Evolutionary conservation across 352 stramenopile species (phyloP).

Genomic region (Aphanomyces euteiches): DNA sequence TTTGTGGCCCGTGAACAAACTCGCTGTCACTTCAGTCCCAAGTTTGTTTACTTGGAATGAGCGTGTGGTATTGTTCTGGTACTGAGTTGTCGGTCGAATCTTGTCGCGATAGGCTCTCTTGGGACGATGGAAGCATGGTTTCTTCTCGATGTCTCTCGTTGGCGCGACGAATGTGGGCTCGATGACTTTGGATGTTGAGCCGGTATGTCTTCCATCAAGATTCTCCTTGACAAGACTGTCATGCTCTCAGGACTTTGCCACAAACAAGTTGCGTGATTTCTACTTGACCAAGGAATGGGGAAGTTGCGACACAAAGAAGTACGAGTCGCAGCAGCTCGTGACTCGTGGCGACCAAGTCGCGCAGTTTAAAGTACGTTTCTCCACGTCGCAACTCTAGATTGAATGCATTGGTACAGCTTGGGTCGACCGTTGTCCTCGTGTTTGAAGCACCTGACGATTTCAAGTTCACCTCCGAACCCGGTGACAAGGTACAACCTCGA

Average conservation of each 20-base stretch:
- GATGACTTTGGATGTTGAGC: slow-evolving; percentile 67
- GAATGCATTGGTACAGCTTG: slow-evolving; percentile 40
- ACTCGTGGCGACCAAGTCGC: slow-evolving; percentile 65
- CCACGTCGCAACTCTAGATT: neutral
- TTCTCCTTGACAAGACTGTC: neutral
- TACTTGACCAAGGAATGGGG: slow-evolving; percentile 35
- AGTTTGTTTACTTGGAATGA: slow-evolving; percentile 84
- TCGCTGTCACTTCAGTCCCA: slow-evolving; percentile 58
- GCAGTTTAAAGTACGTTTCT: slow-evolving; percentile 58
- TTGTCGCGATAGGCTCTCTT: slow-evolving; percentile 41
- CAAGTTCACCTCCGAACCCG: slow-evolving; percentile 63
- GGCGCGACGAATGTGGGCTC: slow-evolving; percentile 86
- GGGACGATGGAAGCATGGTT: slow-evolving; percentile 71
- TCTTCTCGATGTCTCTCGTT: slow-evolving; percentile 80
- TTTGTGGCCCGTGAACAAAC: slow-evolving; percentile 74
- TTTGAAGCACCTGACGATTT: slow-evolving; percentile 78
- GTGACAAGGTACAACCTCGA: slow-evolving; percentile 57
- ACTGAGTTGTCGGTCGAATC: neutral
- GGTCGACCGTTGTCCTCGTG: slow-evolving; percentile 81
- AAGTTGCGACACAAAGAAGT: slow-evolving; percentile 52
- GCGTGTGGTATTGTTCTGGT: slow-evolving; percentile 41
- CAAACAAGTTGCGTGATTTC: slow-evolving; percentile 37
- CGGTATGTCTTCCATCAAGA: slow-evolving; percentile 25
- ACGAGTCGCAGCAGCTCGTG: slow-evolving; percentile 41
- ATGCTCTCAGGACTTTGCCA: slow-evolving; percentile 41